Conservation (phyloP, 1,284 basidiomycete species). For the Ustilago trichophora region DNA sequence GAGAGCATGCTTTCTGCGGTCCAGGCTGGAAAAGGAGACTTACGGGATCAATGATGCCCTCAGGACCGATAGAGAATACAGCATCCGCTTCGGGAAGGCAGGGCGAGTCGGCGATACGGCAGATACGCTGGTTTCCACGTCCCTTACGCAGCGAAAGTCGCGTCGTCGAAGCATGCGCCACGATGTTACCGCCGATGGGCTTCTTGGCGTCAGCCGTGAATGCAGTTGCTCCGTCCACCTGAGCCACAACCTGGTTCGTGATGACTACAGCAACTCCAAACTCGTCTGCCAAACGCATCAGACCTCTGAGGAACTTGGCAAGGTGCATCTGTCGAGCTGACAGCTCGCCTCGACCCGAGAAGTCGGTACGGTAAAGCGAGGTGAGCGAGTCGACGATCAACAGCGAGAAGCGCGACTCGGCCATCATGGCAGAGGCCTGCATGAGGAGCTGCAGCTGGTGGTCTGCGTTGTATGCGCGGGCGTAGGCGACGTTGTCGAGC, state of each 20-base stretch:
- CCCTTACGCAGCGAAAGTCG: slow-evolving; percentile 88
- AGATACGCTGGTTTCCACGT: slow-evolving; percentile 88
- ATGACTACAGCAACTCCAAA: slow-evolving; percentile 97
- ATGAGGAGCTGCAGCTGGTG: slow-evolving; percentile 92
- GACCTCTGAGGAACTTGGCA: slow-evolving; percentile 92
- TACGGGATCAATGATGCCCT: slow-evolving; percentile 67
- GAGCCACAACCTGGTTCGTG: slow-evolving; percentile 98
- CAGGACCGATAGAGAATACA: slow-evolving; percentile 81
- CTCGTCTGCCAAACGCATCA: slow-evolving; percentile 95
- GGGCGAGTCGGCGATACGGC: slow-evolving; percentile 97
- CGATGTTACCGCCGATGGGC: slow-evolving; percentile 74
- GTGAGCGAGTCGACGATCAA: slow-evolving; percentile 97
- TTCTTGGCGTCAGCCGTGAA: slow-evolving; percentile 80
- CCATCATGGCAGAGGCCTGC: slow-evolving; percentile 83
- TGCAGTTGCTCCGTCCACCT: slow-evolving; percentile 74
- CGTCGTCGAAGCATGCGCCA: slow-evolving; percentile 66
- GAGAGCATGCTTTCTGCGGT: too few relatives aligned
- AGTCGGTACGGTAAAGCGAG: slow-evolving; percentile 94
- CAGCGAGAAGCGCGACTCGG: slow-evolving; percentile 81
- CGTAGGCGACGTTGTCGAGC: slow-evolving; percentile 97
- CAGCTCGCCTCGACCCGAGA: slow-evolving; percentile 92
- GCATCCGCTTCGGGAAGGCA: slow-evolving; percentile 97
- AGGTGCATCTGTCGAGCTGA: slow-evolving; percentile 94
- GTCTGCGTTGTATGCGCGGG: slow-evolving; percentile 97
- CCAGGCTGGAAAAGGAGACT: too few relatives aligned